phyloP scores from a whole-genome alignment of 306 rosid genomes.

The Cicer cuneatum region DNA sequence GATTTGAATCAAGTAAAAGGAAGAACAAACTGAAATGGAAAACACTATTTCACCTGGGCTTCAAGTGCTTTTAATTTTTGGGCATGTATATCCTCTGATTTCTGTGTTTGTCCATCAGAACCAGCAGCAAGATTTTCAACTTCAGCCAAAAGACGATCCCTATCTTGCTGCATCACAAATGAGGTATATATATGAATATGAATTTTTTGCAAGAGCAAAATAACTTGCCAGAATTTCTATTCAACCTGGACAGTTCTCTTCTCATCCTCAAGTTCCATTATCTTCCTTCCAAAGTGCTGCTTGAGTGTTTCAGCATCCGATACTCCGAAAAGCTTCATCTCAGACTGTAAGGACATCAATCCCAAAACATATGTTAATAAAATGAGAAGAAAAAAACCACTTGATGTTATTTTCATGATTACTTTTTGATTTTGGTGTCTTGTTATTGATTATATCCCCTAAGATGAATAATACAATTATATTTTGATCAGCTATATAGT shows the following conservation, averaged over 20 bases:
- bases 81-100: constrained; percentile 83
- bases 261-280: constrained; percentile 92
- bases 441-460: constrained; percentile 15
- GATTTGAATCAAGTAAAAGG: constrained; percentile 21
- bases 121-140: constrained; percentile 91
- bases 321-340: constrained; percentile 86
- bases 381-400: constrained; percentile 28
- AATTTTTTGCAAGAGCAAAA: constrained; percentile 36
- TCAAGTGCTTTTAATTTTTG: constrained; percentile 88
- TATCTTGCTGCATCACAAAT: constrained; percentile 71
- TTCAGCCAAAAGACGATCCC: constrained; percentile 86
- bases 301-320: constrained; percentile 77
- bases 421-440: constrained; percentile 11
- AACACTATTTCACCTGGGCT: constrained; percentile 69
- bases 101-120: constrained; percentile 89
- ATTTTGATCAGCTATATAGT: constrained; percentile 6
- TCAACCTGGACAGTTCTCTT: constrained; percentile 85
- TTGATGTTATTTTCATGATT: constrained; percentile 27
- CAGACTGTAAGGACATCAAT: constrained; percentile 62
- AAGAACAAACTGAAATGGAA: constrained; percentile 11
- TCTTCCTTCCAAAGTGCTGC: constrained; percentile 95
- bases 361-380: constrained; percentile 29
- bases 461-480: constrained; percentile 13
- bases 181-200: constrained; percentile 47
- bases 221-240: constrained; percentile 38